Evolutionary conservation across 2,329 filamentous ascomycete genomes (phyloP), one percentile per base, ranked within the genome.

Genomic region (Epichloe uncinata): DNA sequence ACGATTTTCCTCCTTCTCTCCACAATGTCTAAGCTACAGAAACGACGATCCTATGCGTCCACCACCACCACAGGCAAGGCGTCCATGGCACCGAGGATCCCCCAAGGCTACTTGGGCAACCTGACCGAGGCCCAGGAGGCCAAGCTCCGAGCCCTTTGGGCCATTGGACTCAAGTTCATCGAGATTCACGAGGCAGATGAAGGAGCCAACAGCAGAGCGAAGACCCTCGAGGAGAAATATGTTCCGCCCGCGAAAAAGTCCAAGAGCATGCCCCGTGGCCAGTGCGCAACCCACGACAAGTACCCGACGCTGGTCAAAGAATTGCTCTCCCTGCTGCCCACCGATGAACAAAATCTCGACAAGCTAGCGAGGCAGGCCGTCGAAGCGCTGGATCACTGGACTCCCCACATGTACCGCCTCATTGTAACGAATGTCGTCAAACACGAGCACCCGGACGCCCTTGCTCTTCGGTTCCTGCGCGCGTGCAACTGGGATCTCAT

Each of bases 361-460:
- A 87, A 87, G 43, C 84, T 89, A 65, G 84, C 78, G 42, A 88
- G 87, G 66, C 79, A 86, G 42, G 94, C 87, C 66, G 78, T 86
- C 58, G 79, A 88, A 37, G 85, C 87, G 0, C 68, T 95, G 6
- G 81, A 83, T 45, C 84, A 77, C 53, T 76, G 82, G 60, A 74
- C 81, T 1, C 85, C 88, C 1, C 85, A 90, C 57, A 75, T 83
- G 50, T 76, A 95, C 55, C 78, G 87, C 49, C 72, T 73, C 12
- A 82, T 87, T 0, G 84, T 95, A 62, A 95, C 88, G 88, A 77
- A 71, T 56, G 91, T 95, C 85, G 78, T 88, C 52, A 95, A 95
- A 70, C 83, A 89, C 59, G 90, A 96, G 63, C 79, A 95, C 62
- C 89, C 90, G 0, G 89, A 96, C 67, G 82, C 81, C 4, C 70